A percentile compares a stretch with the other conserved stretches of the same genome.
phyloP scores from a whole-genome alignment of 306 rosid species.

The Cotoneaster glaucophyllus region DNA sequence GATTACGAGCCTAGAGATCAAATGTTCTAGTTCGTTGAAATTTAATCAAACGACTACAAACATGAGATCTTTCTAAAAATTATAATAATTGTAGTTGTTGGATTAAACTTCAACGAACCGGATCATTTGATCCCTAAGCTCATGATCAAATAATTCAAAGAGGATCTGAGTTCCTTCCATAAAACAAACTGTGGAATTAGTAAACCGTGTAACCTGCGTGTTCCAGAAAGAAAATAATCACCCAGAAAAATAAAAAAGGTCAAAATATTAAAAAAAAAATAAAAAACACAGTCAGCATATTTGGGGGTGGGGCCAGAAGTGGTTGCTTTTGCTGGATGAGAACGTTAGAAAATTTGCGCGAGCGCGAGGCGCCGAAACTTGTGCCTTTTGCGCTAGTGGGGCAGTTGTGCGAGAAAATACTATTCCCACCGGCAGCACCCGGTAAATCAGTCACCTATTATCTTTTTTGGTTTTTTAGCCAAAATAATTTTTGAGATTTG shows the following conservation, averaged over 20 bases:
- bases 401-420: background rate
- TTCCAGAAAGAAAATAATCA: background rate
- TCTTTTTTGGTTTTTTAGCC: no score
- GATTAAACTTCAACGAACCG: no score
- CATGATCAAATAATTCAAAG: no score
- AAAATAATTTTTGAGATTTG: no score
- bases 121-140: no score
- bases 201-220: background rate
- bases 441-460: background rate
- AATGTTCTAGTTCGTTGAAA: no score
- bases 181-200: background rate
- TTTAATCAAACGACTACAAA: no score
- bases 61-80: no score
- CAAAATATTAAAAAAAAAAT: no score
- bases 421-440: conserved; percentile 21
- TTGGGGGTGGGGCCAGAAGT: background rate
- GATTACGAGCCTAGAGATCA: no score
- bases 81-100: no score
- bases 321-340: conserved; percentile 17
- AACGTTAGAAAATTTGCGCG: background rate
- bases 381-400: conserved; percentile 18
- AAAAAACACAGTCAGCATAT: background rate
- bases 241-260: background rate
- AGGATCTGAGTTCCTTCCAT: no score
- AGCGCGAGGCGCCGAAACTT: conserved; percentile 34